Evolutionary conservation across 2,329 filamentous ascomycete species (phyloP).

Genomic region (Coniochaeta prunicola): DNA sequence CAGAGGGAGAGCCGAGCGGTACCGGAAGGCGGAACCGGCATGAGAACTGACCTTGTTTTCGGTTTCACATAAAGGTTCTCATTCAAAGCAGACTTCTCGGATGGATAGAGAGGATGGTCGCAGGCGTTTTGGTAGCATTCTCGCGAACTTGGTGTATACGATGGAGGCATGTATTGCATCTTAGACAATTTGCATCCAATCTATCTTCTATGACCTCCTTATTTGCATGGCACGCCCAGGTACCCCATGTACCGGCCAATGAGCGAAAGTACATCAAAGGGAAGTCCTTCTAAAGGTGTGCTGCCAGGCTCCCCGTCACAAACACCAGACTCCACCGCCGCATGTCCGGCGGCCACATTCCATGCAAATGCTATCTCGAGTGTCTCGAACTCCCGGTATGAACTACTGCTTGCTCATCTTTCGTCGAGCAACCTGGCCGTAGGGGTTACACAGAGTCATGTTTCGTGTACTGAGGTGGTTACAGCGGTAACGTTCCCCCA

Average conservation of each 20-base stretch:
- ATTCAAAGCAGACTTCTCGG: background rate
- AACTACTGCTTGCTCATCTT: background rate
- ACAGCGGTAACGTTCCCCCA: background rate
- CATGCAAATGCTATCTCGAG: background rate
- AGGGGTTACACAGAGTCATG: background rate
- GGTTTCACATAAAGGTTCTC: background rate
- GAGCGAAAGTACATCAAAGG: background rate
- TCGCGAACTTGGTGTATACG: background rate
- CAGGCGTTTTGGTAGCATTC: background rate
- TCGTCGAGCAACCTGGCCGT: background rate
- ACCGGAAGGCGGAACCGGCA: background rate
- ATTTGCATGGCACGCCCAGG: background rate
- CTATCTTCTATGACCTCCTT: background rate
- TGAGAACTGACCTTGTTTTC: background rate
- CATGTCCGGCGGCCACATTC: background rate
- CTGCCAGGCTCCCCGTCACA: background rate
- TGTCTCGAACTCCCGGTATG: background rate
- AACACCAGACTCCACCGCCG: constrained; percentile 10
- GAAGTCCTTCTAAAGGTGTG: background rate
- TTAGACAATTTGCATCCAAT: background rate
- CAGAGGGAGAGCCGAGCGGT: constrained; percentile 3
- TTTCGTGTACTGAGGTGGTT: background rate
- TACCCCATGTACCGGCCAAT: background rate
- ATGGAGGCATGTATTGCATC: background rate
- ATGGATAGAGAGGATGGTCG: background rate